These are phyloP conservation scores for Blastomyces silverae DNA, from an alignment of 2,329 filamentous ascomycete genomes.

Conservation along the genomic window DNA sequence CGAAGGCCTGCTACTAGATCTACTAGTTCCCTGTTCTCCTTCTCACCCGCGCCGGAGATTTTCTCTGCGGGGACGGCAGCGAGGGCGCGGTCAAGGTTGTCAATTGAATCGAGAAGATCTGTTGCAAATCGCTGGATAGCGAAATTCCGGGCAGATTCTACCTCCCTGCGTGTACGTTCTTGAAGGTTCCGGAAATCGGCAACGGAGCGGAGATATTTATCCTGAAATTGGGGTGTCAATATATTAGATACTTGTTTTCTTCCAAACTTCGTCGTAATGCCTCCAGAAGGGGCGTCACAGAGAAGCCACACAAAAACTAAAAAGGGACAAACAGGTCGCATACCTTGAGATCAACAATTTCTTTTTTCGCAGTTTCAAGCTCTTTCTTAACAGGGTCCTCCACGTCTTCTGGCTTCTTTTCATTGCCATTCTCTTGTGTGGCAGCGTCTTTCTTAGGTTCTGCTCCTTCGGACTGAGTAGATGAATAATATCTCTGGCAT, in stretches of 20 bases:
- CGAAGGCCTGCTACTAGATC: constrained; percentile 82
- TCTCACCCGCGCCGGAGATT: constrained; percentile 51
- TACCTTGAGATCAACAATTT: constrained; percentile 81
- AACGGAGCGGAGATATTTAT: constrained; percentile 87
- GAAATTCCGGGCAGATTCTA: constrained; percentile 80
- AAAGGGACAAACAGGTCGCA: constrained; percentile 15
- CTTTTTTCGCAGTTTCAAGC: constrained; percentile 64
- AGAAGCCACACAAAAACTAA: not conserved
- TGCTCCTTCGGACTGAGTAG: constrained; percentile 36
- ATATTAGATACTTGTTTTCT: not conserved
- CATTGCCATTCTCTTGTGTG: constrained; percentile 36
- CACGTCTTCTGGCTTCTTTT: constrained; percentile 34
- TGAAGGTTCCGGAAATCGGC: constrained; percentile 98
- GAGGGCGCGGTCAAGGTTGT: constrained; percentile 94
- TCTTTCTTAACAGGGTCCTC: constrained; percentile 55
- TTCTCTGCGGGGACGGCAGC: constrained; percentile 68
- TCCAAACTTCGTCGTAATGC: not conserved
- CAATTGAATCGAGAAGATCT: constrained; percentile 89
- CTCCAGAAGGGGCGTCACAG: not conserved
- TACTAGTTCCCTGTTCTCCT: constrained; percentile 62
- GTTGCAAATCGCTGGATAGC: constrained; percentile 91
- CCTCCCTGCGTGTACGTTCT: constrained; percentile 85
- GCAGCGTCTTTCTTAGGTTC: constrained; percentile 31
- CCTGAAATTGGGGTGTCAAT: constrained; percentile 48
- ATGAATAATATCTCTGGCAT: constrained; percentile 39